These are phyloP conservation scores for Didymosphaeria variabile DNA, from an alignment of 2,329 filamentous ascomycete genomes.

Conservation along the genomic window DNA sequence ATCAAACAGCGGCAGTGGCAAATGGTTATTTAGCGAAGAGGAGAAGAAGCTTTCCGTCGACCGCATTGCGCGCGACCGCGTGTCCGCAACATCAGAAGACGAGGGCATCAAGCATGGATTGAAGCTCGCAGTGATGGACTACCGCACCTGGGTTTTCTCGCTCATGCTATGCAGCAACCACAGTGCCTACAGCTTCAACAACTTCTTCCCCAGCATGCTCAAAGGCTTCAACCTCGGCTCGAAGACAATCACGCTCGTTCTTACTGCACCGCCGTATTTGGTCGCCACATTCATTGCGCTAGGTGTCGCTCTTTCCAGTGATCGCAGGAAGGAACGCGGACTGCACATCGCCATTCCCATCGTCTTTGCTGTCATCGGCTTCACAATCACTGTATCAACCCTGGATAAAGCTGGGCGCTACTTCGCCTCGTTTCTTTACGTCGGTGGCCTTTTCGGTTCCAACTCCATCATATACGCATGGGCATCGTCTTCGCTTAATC, in stretches of 20 bases:
- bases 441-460: slow-evolving; percentile 39
- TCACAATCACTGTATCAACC: slow-evolving; percentile 27
- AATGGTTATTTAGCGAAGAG: slow-evolving; percentile 19
- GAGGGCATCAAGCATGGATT: slow-evolving; percentile 17
- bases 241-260: slow-evolving; percentile 18
- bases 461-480: slow-evolving; percentile 48
- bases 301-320: slow-evolving; percentile 19
- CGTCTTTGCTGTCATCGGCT: slow-evolving; percentile 21
- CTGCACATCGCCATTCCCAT: slow-evolving; percentile 25
- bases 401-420: slow-evolving; percentile 32
- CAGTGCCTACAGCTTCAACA: slow-evolving; percentile 19
- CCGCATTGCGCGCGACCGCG: slow-evolving; percentile 12
- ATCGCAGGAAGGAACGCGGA: slow-evolving; percentile 22
- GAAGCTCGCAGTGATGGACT: slow-evolving; percentile 19
- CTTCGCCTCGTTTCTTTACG: slow-evolving; percentile 42
- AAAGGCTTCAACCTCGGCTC: slow-evolving; percentile 21
- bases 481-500: slow-evolving; percentile 36
- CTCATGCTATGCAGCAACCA: slow-evolving; percentile 20
- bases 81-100: slow-evolving; percentile 10
- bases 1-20: slow-evolving; percentile 5
- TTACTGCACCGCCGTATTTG: slow-evolving; percentile 24
- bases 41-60: slow-evolving; percentile 16
- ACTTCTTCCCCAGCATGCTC: slow-evolving; percentile 19
- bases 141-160: slow-evolving; percentile 19
- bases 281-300: slow-evolving; percentile 24